Evolutionary conservation across 2,329 filamentous ascomycete genomes (phyloP).

Genomic region (Penicillium sp.): DNA sequence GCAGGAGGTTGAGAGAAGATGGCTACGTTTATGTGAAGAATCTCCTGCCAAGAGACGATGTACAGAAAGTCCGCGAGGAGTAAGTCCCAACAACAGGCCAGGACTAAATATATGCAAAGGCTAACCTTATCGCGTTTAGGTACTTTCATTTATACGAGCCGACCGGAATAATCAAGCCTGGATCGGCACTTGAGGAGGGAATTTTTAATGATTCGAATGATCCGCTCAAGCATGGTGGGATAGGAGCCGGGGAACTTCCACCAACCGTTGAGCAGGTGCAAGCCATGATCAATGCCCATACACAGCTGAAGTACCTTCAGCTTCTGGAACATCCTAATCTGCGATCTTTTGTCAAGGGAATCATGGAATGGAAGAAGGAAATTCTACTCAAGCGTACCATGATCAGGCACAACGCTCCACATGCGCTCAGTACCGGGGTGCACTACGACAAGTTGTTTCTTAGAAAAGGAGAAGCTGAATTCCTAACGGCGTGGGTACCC

Average conservation of each 20-base stretch:
- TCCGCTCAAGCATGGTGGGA: not conserved
- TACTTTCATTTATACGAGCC: not conserved
- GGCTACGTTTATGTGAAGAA: not conserved
- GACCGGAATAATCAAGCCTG: not conserved
- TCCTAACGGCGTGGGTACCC: conserved; percentile 9
- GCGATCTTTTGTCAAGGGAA: not conserved
- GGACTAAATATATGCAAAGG: too few relatives aligned
- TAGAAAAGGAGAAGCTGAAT: conserved; percentile 7
- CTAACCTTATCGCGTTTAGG: not conserved
- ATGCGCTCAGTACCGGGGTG: not conserved
- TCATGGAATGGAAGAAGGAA: not conserved
- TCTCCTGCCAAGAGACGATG: not conserved
- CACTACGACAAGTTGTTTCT: conserved; percentile 14
- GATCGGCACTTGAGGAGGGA: not conserved
- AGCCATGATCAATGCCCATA: not conserved
- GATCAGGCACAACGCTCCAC: conserved; percentile 12
- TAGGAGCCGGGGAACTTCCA: not conserved
- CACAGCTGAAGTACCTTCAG: not conserved
- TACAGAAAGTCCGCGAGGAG: not conserved
- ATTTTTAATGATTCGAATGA: not conserved
- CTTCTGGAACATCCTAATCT: not conserved
- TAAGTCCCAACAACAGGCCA: not conserved
- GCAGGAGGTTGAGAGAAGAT: not conserved
- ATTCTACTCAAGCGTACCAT: not conserved
- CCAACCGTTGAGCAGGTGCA: not conserved